Evolutionary conservation across 768 basidiomycete genomes (phyloP), one percentile per base, ranked within the genome.

Genomic region (Tubosaeta brunneosetosa): DNA sequence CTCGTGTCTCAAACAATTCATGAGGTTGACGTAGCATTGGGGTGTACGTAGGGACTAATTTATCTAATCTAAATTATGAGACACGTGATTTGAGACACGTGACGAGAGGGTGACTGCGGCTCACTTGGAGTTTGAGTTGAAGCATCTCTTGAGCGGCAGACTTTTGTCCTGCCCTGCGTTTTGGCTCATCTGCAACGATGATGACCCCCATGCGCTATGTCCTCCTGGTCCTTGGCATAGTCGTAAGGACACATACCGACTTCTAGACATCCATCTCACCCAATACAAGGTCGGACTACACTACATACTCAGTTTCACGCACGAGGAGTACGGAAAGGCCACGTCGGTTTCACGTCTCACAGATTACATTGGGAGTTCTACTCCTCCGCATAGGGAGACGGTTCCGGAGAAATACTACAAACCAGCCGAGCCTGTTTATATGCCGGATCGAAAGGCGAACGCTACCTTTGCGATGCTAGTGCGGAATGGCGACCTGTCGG

Each of bases 391-490:
- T 67, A 76, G 81, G 63, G 72, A 73, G n/a, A 72, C 78, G n/a
- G 70, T 87, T 3, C 77, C 81, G 44, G 82, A 82, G 4, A 74
- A 80, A 26, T 84, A 84, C 66, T 84, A 81, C 64, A 56, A 74
- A 50, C 67, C 67, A 14, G 52, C 66, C 16, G 76, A 76, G 52
- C 53, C 61, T 12, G 47, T 72, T 2, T 63, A 69, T 17, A 62
- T 69, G 1, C 73, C 72, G 37, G 75, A 71, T n/a, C 75, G 84
- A 36, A 90, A 80, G 64, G 89, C 88, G 3, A 92, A 90, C 64
- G 91, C 91, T 25, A 83, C 81, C 4, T 86, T 93, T 63, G 91
- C 91, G 45, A 79, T 91, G 58, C 81, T 98, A 41, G 85, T 81
- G 36, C 76, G 86, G 38, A 90, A 89, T 63, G 69, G 71, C 31